phyloP scores from a whole-genome alignment of 2,329 filamentous ascomycete genomes.

The Paracorniculantispora psalliotae region DNA sequence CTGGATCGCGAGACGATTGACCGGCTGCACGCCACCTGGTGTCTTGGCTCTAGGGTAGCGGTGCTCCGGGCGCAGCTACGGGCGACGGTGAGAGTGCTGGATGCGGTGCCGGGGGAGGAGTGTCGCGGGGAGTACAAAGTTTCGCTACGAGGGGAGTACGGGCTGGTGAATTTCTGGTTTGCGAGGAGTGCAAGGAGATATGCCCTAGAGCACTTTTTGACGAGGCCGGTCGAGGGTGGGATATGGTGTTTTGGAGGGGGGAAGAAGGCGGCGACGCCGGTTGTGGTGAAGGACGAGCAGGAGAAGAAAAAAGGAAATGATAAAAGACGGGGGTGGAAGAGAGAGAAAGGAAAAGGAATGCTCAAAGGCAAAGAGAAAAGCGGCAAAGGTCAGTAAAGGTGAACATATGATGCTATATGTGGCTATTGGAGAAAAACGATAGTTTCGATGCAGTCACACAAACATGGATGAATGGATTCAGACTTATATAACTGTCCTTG shows the following conservation, averaged over 20 bases:
- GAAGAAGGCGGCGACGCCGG: not conserved
- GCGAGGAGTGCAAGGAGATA: not conserved
- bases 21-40: not conserved
- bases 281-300: not conserved
- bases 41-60: not conserved
- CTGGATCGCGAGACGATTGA: constrained; percentile 1
- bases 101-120: not conserved
- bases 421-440: no score
- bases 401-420: no score
- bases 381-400: no score
- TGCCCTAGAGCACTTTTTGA: not conserved
- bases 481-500: no score
- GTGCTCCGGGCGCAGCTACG: not conserved
- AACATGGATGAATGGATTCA: no score
- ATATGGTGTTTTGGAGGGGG: not conserved
- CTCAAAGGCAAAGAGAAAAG: no score
- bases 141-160: not conserved
- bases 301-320: no score
- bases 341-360: no score
- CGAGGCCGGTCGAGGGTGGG: not conserved
- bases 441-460: no score
- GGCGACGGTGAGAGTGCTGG: not conserved
- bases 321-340: no score
- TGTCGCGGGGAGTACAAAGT: not conserved
- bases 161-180: not conserved